Percentiles rank a stretch among this genome's conserved stretches.
Conservation (phyloP, 2,329 filamentous ascomycete genomes). For the Ascochyta pisi region DNA sequence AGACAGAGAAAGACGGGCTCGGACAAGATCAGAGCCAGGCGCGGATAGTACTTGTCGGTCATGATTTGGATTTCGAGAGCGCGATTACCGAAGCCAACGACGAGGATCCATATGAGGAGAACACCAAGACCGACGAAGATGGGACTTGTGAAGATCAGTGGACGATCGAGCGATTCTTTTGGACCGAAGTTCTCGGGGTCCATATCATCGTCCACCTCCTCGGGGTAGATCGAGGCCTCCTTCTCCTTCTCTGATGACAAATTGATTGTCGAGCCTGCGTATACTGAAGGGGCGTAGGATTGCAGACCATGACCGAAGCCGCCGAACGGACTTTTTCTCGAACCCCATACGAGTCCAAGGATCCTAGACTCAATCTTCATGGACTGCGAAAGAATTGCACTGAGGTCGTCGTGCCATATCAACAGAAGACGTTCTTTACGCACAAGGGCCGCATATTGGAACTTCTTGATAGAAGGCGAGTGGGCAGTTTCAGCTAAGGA, state of each 20-base stretch:
- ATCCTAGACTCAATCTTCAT: conserved; percentile 75
- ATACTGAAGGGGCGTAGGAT: conserved; percentile 28
- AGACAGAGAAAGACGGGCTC: conserved; percentile 79
- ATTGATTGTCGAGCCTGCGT: conserved; percentile 37
- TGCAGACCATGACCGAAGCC: conserved; percentile 46
- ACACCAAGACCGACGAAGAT: conserved; percentile 72
- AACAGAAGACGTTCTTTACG: conserved; percentile 72
- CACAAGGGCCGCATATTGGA: conserved; percentile 80
- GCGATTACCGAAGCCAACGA: conserved; percentile 72
- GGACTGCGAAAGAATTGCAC: conserved; percentile 71
- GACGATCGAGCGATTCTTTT: conserved; percentile 64
- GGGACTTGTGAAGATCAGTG: conserved; percentile 73
- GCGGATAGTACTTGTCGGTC: conserved; percentile 68
- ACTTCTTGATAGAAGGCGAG: conserved; percentile 74
- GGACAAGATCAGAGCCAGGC: conserved; percentile 69
- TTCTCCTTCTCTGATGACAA: conserved; percentile 46
- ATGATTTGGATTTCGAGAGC: conserved; percentile 70
- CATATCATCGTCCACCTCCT: conserved; percentile 70
- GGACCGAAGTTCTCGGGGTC: conserved; percentile 72
- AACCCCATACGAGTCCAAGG: conserved; percentile 77
- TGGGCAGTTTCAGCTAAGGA: conserved; percentile 73
- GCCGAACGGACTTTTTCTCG: conserved; percentile 57
- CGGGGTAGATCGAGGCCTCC: conserved; percentile 57
- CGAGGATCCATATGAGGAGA: conserved; percentile 68
- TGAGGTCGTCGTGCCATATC: conserved; percentile 79